Evolutionary conservation across 768 basidiomycete genomes (phyloP).

Genomic region (Tylopilus intermedius): DNA sequence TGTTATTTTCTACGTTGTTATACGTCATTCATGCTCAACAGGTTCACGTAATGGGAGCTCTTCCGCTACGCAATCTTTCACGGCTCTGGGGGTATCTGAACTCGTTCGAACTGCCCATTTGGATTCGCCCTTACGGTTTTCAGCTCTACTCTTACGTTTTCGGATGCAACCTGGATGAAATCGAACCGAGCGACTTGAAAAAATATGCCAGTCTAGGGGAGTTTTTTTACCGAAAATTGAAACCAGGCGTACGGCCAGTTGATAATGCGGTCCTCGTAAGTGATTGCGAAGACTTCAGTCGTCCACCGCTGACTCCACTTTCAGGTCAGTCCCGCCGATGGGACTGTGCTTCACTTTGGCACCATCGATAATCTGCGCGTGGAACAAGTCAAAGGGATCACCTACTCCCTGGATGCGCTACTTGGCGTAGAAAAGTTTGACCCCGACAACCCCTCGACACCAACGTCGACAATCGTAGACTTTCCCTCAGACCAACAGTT

Average conservation of each 20-base stretch:
- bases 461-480: slow-evolving; percentile 37
- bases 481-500: slow-evolving; percentile 45
- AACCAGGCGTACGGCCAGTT: slow-evolving; percentile 76
- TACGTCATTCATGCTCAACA: slow-evolving; percentile 24
- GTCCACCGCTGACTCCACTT: background rate
- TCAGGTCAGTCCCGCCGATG: slow-evolving; percentile 92
- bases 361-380: slow-evolving; percentile 73
- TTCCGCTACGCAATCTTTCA: slow-evolving; percentile 93
- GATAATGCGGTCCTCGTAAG: slow-evolving; percentile 68
- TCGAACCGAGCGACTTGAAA: slow-evolving; percentile 72
- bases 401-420: slow-evolving; percentile 91
- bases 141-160: slow-evolving; percentile 83
- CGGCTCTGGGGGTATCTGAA: slow-evolving; percentile 96
- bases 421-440: slow-evolving; percentile 62
- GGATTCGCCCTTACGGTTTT: slow-evolving; percentile 90
- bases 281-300: background rate
- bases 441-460: slow-evolving; percentile 41
- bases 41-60: slow-evolving; percentile 96
- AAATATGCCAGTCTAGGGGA: slow-evolving; percentile 84
- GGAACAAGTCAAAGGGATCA: slow-evolving; percentile 97
- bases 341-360: slow-evolving; percentile 88
- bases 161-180: slow-evolving; percentile 90
- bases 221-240: slow-evolving; percentile 91
- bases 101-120: slow-evolving; percentile 86
- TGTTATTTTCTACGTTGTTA: background rate